Evolutionary conservation across 2,329 filamentous ascomycete genomes (phyloP), one percentile per base, ranked within the genome.

Genomic region (Calonectria leucothoes): DNA sequence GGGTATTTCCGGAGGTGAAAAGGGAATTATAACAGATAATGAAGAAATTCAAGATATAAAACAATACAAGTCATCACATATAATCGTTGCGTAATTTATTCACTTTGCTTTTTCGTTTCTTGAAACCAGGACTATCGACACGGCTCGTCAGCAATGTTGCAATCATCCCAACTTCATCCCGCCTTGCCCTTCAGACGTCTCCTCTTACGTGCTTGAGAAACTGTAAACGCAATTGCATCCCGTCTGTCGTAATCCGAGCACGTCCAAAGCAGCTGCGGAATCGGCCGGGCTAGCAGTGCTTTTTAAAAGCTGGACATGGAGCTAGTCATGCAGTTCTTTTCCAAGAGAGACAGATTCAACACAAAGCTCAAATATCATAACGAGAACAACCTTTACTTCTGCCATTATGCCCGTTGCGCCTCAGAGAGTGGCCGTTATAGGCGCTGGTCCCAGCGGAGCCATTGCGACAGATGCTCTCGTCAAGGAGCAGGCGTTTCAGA

Each of bases 361-460:
- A 6, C 8, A 66, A 11, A 7, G 15, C n/a, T 27, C 12, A n/a
- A 51, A 1, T 33, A 59, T 17, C 52, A n/a, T n/a, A n/a, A n/a
- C 31, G 12, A 14, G 6, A 25, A 14, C 31, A 25, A 11, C 6
- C 33, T 14, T 27, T 8, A 20, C 2, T 8, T 23, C 31, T 37
- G 8, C 20, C 31, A 61, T 14, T 27, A 71, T 71, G 63, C 61
- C 69, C 10, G 7, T 39, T 20, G 4, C 61, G 48, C 48, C 59
- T 31, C 70, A 42, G 42, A 65, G 70, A 25, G 70, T 72, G 20
- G 70, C 70, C 27, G 70, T 72, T 6, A 72, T 72, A n/a, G 70
- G 70, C 29, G 65, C 70, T 11, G 70, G 70, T 42, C 70, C 70
- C 33, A 33, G 48, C 25, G 70, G 70, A 20, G 65, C 70, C 23